These are phyloP conservation scores for Phylloporus arenicola DNA, from an alignment of 768 basidiomycete genomes.

Conservation along the genomic window DNA sequence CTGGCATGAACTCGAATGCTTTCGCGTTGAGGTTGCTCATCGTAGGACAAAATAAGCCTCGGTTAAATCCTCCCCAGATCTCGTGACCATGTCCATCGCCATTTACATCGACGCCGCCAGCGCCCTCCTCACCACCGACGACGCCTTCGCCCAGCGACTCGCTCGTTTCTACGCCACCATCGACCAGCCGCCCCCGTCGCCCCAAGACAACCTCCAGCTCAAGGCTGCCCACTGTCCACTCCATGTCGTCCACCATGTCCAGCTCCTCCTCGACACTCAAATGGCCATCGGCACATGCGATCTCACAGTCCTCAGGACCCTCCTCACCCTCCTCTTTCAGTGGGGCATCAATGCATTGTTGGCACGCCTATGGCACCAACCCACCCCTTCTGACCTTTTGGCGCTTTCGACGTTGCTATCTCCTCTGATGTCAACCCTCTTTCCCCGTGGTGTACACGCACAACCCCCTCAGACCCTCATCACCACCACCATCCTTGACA, in stretches of 20 bases:
- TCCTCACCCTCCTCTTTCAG: slow-evolving; percentile 64
- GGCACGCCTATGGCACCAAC: slow-evolving; percentile 32
- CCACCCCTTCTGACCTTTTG: slow-evolving; percentile 35
- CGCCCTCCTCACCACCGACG: slow-evolving; percentile 8
- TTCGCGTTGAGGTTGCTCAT: slow-evolving; percentile 87
- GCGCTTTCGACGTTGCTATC: slow-evolving; percentile 39
- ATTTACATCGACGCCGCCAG: slow-evolving; percentile 5
- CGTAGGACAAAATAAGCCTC: neutral
- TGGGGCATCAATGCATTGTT: slow-evolving; percentile 64
- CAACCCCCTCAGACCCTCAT: slow-evolving; percentile 55
- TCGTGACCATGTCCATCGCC: slow-evolving; percentile 19
- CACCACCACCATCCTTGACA: slow-evolving; percentile 50
- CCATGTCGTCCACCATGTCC: slow-evolving; percentile 42
- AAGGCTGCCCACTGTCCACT: slow-evolving; percentile 55
- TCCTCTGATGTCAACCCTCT: slow-evolving; percentile 45
- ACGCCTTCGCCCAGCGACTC: slow-evolving; percentile 4
- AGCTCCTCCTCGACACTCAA: slow-evolving; percentile 34
- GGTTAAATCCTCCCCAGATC: slow-evolving; percentile 9
- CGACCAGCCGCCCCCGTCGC: slow-evolving; percentile 5
- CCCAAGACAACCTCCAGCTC: slow-evolving; percentile 33
- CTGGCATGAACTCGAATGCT: slow-evolving; percentile 84
- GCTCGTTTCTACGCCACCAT: slow-evolving; percentile 14
- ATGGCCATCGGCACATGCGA: slow-evolving; percentile 60
- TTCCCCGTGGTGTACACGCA: slow-evolving; percentile 47
- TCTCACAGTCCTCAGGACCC: slow-evolving; percentile 52